Evolutionary conservation across 768 basidiomycete species (phyloP).

Genomic region (Tephrocybe sp.): DNA sequence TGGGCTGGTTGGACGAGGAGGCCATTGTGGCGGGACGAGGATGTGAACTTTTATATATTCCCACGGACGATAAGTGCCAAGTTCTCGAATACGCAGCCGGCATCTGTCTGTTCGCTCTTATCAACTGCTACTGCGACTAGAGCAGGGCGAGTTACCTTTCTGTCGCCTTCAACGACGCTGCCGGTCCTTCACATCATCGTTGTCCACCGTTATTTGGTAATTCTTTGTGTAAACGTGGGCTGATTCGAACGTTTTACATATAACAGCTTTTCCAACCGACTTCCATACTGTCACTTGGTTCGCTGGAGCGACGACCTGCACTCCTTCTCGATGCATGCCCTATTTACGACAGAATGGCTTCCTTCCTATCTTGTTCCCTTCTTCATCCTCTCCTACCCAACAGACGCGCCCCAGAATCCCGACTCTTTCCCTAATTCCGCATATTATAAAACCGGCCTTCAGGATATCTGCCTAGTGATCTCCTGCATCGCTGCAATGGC

Average conservation of each 20-base stretch:
- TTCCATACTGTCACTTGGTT: slow-evolving; percentile 22
- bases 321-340: slow-evolving; percentile 16
- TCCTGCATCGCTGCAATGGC: slow-evolving; percentile 88
- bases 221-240: slow-evolving; percentile 18
- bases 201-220: too few species aligned
- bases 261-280: slow-evolving; percentile 9
- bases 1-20: slow-evolving; percentile 68
- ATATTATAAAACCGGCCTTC: slow-evolving; percentile 72
- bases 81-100: not conserved
- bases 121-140: not conserved
- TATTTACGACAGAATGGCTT: slow-evolving; percentile 35
- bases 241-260: slow-evolving; percentile 14
- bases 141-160: not conserved
- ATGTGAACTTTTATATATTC: slow-evolving; percentile 18
- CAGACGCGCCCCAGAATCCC: slow-evolving; percentile 48
- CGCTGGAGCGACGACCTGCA: slow-evolving; percentile 1
- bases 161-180: too few species aligned
- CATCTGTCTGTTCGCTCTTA: slow-evolving; percentile 4
- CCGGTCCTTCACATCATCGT: too few species aligned
- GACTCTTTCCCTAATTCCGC: slow-evolving; percentile 73
- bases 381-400: slow-evolving; percentile 72
- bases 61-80: slow-evolving; percentile 15
- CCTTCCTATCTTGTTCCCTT: slow-evolving; percentile 63
- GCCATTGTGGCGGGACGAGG: slow-evolving; percentile 29
- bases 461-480: slow-evolving; percentile 79